Evolutionary conservation across 208 protist genomes (phyloP), one percentile per base, ranked within the genome.

Genomic region (Cochliopodium minus): DNA sequence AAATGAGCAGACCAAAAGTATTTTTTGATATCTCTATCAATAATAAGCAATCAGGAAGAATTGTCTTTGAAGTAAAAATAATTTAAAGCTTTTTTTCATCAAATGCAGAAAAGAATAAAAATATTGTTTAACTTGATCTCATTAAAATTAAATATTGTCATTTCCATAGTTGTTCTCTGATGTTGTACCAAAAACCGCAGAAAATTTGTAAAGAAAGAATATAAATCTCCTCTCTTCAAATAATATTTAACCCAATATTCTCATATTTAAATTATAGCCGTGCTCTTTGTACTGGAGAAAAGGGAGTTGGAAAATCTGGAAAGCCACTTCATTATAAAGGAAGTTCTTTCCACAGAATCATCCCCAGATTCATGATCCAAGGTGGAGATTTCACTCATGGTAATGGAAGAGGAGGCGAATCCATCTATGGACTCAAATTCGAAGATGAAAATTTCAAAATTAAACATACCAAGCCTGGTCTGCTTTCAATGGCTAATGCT

Each of bases 21-120:
- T 87, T 81, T 61, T 92, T 94, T 64, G 88, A 94, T 62, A 79
- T 94, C 50, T 68, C 78, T 9, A 87, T 93, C 59, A 82, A 75
- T 0, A 72, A 74, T 25, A 66, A 82, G 49, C 57, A 70, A n/a
- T 68, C 79, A 11, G 87, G 86, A 1, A 74, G 85, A 30, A 73
- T 93, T 11, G 81, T 85, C 58, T 84, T 93, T 56, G 85, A 89
- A 66, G 10, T 91, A 49, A 49, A 52, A 64, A 64, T 7, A 17
- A 23, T 38, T 20, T 7, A 23, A n/a, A 20, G 10, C n/a, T n/a
- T n/a, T n/a, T n/a, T n/a, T n/a, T n/a, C n/a, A n/a, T n/a, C n/a
- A n/a, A n/a, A n/a, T n/a, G n/a, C n/a, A n/a, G n/a, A n/a, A n/a
- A n/a, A n/a, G n/a, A n/a, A n/a, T n/a, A n/a, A n/a, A n/a, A n/a